These are phyloP conservation scores for Naegleria lovaniensis DNA, from an alignment of 208 protist species.

Conservation along the genomic window DNA sequence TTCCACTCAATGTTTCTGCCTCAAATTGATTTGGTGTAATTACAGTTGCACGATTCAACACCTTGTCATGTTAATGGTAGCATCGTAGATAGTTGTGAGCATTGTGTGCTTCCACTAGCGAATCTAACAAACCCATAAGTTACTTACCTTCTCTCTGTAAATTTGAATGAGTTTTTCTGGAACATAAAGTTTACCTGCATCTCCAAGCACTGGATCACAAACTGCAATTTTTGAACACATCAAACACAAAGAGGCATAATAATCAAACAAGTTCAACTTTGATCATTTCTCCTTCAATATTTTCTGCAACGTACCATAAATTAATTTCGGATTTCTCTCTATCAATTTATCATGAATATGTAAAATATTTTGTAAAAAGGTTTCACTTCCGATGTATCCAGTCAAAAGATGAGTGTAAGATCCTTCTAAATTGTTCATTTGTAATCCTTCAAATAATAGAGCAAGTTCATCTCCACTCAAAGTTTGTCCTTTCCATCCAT, in stretches of 20 bases:
- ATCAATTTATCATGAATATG: slow-evolving; percentile 60
- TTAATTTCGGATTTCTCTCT: slow-evolving; percentile 45
- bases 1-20: slow-evolving; percentile 62
- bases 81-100: too few relatives aligned
- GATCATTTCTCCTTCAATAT: too few relatives aligned
- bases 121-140: too few relatives aligned
- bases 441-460: slow-evolving; percentile 67
- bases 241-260: slow-evolving; percentile 1
- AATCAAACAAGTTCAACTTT: too few relatives aligned
- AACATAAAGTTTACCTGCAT: slow-evolving; percentile 84
- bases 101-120: too few relatives aligned
- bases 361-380: slow-evolving; percentile 61
- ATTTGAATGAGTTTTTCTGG: slow-evolving; percentile 71
- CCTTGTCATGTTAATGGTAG: too few relatives aligned
- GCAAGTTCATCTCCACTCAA: slow-evolving; percentile 67
- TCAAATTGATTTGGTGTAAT: slow-evolving; percentile 86
- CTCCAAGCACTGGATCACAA: slow-evolving; percentile 90
- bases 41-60: slow-evolving; percentile 62
- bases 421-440: slow-evolving; percentile 66
- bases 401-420: slow-evolving; percentile 79
- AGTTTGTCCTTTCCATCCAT: slow-evolving; percentile 68
- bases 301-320: slow-evolving; percentile 34
- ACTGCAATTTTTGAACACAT: slow-evolving; percentile 46
- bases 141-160: slow-evolving; percentile 75
- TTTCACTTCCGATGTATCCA: slow-evolving; percentile 82